Percentiles rank a stretch among this genome's conserved stretches.
phyloP scores from a whole-genome alignment of 306 rosid genomes.

The Vigna hirtella region DNA sequence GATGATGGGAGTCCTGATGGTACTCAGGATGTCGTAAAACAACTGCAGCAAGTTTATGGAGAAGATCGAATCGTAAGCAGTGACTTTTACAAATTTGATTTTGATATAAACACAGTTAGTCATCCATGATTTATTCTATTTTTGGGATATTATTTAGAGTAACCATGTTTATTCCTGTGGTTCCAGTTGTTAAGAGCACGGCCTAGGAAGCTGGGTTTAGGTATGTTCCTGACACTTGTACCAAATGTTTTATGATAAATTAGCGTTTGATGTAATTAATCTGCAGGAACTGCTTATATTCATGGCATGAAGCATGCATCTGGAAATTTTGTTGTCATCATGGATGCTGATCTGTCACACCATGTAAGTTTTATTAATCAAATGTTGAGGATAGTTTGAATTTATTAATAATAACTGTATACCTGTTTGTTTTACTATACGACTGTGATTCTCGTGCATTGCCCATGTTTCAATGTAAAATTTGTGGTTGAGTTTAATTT shows the following conservation, averaged over 20 bases:
- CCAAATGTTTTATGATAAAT: slow-evolving; percentile 12
- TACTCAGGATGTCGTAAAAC: slow-evolving; percentile 83
- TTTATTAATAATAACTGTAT: not conserved
- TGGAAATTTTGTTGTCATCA: slow-evolving; percentile 91
- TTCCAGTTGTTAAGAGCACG: slow-evolving; percentile 84
- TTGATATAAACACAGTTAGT: slow-evolving; percentile 2
- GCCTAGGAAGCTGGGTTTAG: slow-evolving; percentile 92
- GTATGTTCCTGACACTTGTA: slow-evolving; percentile 49
- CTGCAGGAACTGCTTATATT: slow-evolving; percentile 91
- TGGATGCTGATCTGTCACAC: slow-evolving; percentile 97
- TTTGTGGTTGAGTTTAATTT: not conserved
- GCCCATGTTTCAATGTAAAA: not conserved
- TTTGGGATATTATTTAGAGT: slow-evolving; percentile 27
- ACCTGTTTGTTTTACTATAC: not conserved
- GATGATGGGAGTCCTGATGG: slow-evolving; percentile 99
- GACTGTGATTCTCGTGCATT: not conserved
- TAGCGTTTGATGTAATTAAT: slow-evolving; percentile 43
- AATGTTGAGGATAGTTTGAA: slow-evolving; percentile 29
- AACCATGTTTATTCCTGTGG: slow-evolving; percentile 34
- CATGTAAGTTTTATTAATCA: slow-evolving; percentile 63
- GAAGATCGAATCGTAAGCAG: slow-evolving; percentile 83
- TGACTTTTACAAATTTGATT: slow-evolving; percentile 17
- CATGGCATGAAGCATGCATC: slow-evolving; percentile 97
- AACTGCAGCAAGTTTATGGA: slow-evolving; percentile 86
- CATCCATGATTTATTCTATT: slow-evolving; percentile 5